phyloP scores from a whole-genome alignment of 2,329 filamentous ascomycete genomes.

The Talaromyces islandicus region DNA sequence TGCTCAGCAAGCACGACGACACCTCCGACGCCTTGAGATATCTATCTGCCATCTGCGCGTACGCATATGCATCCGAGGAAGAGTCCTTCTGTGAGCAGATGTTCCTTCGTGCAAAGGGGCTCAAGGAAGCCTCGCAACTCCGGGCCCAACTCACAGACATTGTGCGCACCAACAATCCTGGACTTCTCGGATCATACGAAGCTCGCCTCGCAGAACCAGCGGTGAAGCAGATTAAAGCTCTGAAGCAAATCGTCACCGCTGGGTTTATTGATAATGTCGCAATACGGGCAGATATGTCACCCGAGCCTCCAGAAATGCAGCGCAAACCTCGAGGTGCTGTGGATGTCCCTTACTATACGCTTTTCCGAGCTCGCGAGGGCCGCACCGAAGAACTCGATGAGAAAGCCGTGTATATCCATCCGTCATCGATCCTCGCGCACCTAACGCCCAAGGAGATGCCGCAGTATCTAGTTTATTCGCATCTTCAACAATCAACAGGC shows the following conservation, averaged over 20 bases:
- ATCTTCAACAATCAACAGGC: constrained; percentile 64
- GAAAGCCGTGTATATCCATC: constrained; percentile 78
- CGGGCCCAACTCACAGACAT: constrained; percentile 77
- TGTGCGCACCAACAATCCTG: constrained; percentile 65
- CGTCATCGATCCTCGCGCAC: constrained; percentile 72
- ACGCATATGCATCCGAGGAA: constrained; percentile 59
- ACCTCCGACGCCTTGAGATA: constrained; percentile 84
- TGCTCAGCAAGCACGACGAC: constrained; percentile 75
- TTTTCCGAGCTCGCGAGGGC: constrained; percentile 60
- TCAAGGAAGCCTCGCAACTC: constrained; percentile 79
- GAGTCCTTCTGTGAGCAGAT: constrained; percentile 73
- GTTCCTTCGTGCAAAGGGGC: constrained; percentile 81
- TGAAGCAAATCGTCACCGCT: constrained; percentile 87
- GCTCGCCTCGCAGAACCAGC: constrained; percentile 54
- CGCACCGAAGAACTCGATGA: constrained; percentile 45
- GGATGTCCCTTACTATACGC: constrained; percentile 83
- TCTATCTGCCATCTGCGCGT: constrained; percentile 81
- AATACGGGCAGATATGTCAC: constrained; percentile 81
- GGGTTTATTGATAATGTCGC: constrained; percentile 94
- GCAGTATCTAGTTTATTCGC: constrained; percentile 79
- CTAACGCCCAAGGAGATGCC: constrained; percentile 68
- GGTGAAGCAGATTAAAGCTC: constrained; percentile 64
- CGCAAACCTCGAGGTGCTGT: constrained; percentile 77
- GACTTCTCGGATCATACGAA: constrained; percentile 33
- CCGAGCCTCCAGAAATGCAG: constrained; percentile 59